Conservation (phyloP, 805 yeast species). For the Candida oleophila region DNA sequence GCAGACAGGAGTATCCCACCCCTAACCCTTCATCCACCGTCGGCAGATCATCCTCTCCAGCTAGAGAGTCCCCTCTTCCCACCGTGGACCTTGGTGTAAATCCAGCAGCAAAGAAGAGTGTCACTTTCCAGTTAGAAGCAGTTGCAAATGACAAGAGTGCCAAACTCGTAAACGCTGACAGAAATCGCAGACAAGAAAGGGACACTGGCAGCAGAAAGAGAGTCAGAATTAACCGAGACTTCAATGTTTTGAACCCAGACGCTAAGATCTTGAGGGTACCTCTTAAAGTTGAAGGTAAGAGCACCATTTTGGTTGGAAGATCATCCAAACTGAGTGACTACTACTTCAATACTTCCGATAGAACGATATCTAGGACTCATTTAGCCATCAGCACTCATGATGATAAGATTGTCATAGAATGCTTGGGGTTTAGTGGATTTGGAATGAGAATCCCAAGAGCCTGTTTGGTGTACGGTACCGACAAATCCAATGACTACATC, state of each 20-base stretch:
- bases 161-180: neutral
- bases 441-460: slow-evolving; percentile 60
- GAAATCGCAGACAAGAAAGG: neutral
- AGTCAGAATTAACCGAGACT: slow-evolving; percentile 29
- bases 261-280: slow-evolving; percentile 33
- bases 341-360: slow-evolving; percentile 46
- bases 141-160: neutral
- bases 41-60: slow-evolving; percentile 44
- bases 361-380: slow-evolving; percentile 68
- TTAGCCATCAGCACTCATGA: slow-evolving; percentile 47
- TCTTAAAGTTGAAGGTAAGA: slow-evolving; percentile 33
- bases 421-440: slow-evolving; percentile 83
- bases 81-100: slow-evolving; percentile 1
- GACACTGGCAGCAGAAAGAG: neutral
- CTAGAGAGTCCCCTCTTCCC: slow-evolving; percentile 8
- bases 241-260: slow-evolving; percentile 36
- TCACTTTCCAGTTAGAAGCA: slow-evolving; percentile 9
- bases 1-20: slow-evolving; percentile 52
- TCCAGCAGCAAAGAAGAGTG: slow-evolving; percentile 9
- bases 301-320: slow-evolving; percentile 57
- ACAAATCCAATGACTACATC: slow-evolving; percentile 19
- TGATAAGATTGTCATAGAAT: slow-evolving; percentile 52
- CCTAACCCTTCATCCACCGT: slow-evolving; percentile 64
- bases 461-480: slow-evolving; percentile 30
- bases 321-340: slow-evolving; percentile 61